Evolutionary conservation across 177 flowering plant genomes (phyloP).

Genomic region (Tripterygium wilfordii): DNA sequence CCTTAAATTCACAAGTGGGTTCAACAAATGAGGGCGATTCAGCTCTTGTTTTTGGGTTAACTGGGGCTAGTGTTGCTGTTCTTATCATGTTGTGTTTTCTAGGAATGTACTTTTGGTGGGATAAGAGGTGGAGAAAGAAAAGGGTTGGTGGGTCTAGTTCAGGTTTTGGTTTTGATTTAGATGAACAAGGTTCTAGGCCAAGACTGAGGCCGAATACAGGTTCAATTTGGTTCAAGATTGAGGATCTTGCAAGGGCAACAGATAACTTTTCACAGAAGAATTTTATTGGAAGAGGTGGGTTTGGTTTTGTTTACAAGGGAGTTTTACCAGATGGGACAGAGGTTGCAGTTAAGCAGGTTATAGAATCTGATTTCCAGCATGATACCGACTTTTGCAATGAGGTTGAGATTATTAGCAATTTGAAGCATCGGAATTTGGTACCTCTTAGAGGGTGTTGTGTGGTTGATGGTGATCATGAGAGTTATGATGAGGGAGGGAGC

Average conservation of each 20-base stretch:
- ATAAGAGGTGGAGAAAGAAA: constrained; percentile 19
- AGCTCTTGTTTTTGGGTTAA: constrained; percentile 30
- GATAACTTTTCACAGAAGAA: constrained; percentile 51
- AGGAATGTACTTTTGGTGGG: constrained; percentile 39
- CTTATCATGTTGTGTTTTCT: constrained; percentile 26
- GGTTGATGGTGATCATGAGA: constrained; percentile 17
- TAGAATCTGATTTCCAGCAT: constrained; percentile 52
- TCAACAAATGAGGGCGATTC: constrained; percentile 7
- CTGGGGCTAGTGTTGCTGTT: constrained; percentile 40
- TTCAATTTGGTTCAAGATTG: constrained; percentile 49
- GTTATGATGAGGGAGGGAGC: constrained; percentile 19
- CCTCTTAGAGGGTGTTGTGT: constrained; percentile 75
- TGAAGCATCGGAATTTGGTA: constrained; percentile 69
- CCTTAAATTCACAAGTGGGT: constrained; percentile 8
- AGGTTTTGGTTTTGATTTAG: constrained; percentile 2
- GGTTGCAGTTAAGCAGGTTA: constrained; percentile 62
- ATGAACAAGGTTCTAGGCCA: constrained; percentile 21
- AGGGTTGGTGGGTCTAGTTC: background rate
- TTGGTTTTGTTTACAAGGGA: constrained; percentile 73
- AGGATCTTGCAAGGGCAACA: constrained; percentile 58
- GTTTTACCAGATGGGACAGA: constrained; percentile 40
- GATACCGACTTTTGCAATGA: constrained; percentile 65
- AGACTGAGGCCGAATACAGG: constrained; percentile 42
- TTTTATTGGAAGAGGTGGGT: constrained; percentile 62
- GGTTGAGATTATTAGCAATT: constrained; percentile 67